Evolutionary conservation across 768 basidiomycete genomes (phyloP), one percentile per base, ranked within the genome.

Genomic region (Daedalea quercina): DNA sequence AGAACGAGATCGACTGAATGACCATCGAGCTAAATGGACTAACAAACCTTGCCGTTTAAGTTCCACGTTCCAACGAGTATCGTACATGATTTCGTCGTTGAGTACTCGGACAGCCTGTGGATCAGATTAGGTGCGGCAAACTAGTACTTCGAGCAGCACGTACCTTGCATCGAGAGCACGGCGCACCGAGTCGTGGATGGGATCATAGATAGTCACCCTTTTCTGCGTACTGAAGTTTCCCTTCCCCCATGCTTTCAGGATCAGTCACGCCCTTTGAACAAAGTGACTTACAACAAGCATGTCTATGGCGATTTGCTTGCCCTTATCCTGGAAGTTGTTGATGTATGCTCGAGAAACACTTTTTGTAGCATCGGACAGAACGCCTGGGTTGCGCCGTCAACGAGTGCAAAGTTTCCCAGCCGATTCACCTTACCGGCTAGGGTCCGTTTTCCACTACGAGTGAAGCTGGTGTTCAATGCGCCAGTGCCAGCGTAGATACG

Each of bases 51-150:
- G 44, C 94, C 96, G 62, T 95, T 96, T 54, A 99, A 69, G 69
- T 99, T 98, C 92, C 93, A 99, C 1, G 94, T 96, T 1, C 96
- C 95, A 31, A 80, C 76, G 62, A 94, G 94, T 35, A 97, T 76
- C 1, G 76, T 79, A 52, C 85, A 82, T n/a, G 76, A 67, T 52
- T 79, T 82, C 7, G 80, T 79, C 1, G 84, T 79, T 0, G 94
- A 94, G 69, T 94, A 99, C 65, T 99, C 96, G 2, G 77, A 64
- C 35, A 86, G 60, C 46, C 94, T 93, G 50, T 42, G 54, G 22
- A 40, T 54, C 17, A 56, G 50, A 13, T 6, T n/a, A 45, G 22
- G 28, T 9, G 31, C 33, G 34, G 26, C n/a, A 20, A 26, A 26
- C 20, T 33, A 7, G 1, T 22, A 44, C 15, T 26, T 41, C 43